Conservation (phyloP, 805 yeast genomes). For the Spathaspora girioi region DNA sequence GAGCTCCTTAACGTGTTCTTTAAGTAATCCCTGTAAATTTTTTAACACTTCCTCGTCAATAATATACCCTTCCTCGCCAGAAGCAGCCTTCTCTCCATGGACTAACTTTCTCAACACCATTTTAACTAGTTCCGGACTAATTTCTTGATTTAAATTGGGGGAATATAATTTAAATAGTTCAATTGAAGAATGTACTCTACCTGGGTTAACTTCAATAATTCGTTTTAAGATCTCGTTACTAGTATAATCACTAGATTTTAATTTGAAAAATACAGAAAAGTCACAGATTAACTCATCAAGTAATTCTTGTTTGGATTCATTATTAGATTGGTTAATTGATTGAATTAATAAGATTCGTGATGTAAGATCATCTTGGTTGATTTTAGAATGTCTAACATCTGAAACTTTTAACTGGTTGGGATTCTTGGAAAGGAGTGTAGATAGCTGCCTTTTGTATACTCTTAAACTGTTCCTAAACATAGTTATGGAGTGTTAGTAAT, state of each 20-base stretch:
- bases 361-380: background rate
- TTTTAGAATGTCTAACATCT: background rate
- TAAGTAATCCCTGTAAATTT: background rate
- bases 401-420: background rate
- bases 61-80: background rate
- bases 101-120: slow-evolving; percentile 3
- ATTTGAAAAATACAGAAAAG: slow-evolving; percentile 26
- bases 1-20: slow-evolving; percentile 1
- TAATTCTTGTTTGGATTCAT: slow-evolving; percentile 11
- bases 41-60: background rate
- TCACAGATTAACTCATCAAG: slow-evolving; percentile 17
- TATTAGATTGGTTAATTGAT: slow-evolving; percentile 9
- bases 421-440: background rate
- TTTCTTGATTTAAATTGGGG: slow-evolving; percentile 16
- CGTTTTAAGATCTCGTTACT: slow-evolving; percentile 10
- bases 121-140: slow-evolving; percentile 3
- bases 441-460: background rate
- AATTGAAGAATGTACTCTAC: slow-evolving; percentile 49
- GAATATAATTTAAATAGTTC: slow-evolving; percentile 30
- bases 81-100: slow-evolving; percentile 8
- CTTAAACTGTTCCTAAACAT: background rate
- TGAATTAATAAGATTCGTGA: slow-evolving; percentile 4
- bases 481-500: background rate
- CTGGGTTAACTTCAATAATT: slow-evolving; percentile 46
- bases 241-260: slow-evolving; percentile 15